phyloP scores from a whole-genome alignment of 768 basidiomycete genomes.

The Trametes cubensis region DNA sequence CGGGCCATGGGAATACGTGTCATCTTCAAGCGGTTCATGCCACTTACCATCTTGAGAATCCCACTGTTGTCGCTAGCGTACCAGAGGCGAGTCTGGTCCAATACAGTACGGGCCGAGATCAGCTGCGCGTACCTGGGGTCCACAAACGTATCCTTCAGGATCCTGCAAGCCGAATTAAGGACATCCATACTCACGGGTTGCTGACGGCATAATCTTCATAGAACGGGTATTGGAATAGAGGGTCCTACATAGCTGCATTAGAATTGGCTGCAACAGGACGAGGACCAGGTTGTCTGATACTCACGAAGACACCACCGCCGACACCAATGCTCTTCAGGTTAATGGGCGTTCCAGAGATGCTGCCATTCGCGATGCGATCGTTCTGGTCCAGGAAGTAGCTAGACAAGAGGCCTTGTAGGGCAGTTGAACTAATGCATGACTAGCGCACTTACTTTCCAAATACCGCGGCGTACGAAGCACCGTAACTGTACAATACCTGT shows the following conservation, averaged over 20 bases:
- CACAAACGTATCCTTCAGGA: constrained; percentile 13
- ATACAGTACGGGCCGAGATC: constrained; percentile 46
- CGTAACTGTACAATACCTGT: constrained; percentile 33
- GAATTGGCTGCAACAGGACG: neutral
- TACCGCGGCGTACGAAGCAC: constrained; percentile 41
- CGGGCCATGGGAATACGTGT: neutral
- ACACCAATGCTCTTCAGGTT: constrained; percentile 62
- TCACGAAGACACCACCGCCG: constrained; percentile 61
- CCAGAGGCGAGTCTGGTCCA: constrained; percentile 46
- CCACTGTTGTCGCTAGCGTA: constrained; percentile 48
- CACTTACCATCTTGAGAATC: constrained; percentile 40
- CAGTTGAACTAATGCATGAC: neutral
- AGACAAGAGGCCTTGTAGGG: too few relatives aligned
- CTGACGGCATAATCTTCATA: constrained; percentile 55
- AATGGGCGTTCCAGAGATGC: constrained; percentile 46
- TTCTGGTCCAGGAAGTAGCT: constrained; percentile 61
- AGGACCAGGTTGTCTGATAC: constrained; percentile 15
- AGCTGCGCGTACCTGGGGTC: constrained; percentile 53
- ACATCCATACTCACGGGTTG: constrained; percentile 40
- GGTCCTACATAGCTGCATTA: constrained; percentile 31
- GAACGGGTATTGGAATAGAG: constrained; percentile 54
- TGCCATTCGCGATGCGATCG: constrained; percentile 50
- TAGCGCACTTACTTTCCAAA: constrained; percentile 34
- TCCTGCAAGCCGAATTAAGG: neutral
- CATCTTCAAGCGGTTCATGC: neutral